Conservation (phyloP, 2,329 filamentous ascomycete species). For the Pyricularia sp. region DNA sequence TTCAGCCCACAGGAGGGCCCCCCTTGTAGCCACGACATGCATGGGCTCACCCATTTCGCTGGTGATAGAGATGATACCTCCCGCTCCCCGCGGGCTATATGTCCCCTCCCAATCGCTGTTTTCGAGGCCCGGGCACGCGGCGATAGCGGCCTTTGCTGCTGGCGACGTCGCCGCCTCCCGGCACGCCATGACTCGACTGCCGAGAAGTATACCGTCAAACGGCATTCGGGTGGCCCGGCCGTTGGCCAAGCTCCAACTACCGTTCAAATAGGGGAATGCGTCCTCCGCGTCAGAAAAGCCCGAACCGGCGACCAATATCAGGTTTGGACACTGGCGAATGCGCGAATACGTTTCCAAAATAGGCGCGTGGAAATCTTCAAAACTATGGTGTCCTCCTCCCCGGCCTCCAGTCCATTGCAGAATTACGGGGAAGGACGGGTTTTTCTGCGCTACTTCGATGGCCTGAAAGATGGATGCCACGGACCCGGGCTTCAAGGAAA, state of each 20-base stretch:
- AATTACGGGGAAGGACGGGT: slow-evolving; percentile 82
- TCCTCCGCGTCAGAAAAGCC: slow-evolving; percentile 86
- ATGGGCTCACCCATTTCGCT: slow-evolving; percentile 99
- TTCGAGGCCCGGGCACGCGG: slow-evolving; percentile 72
- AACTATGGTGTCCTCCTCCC: slow-evolving; percentile 90
- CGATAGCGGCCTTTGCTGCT: slow-evolving; percentile 82
- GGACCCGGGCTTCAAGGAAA: slow-evolving; percentile 88
- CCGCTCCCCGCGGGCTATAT: slow-evolving; percentile 20
- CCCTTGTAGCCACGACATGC: slow-evolving; percentile 93
- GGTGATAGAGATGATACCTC: slow-evolving; percentile 89
- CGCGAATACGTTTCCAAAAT: slow-evolving; percentile 85
- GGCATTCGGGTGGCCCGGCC: slow-evolving; percentile 78
- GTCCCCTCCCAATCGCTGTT: slow-evolving; percentile 75
- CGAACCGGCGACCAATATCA: slow-evolving; percentile 82
- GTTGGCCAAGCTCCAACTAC: slow-evolving; percentile 68
- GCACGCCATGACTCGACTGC: slow-evolving; percentile 88
- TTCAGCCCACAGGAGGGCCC: slow-evolving; percentile 94
- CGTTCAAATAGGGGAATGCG: slow-evolving; percentile 86
- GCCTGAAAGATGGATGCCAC: slow-evolving; percentile 79
- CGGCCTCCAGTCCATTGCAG: slow-evolving; percentile 93
- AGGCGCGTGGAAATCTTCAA: slow-evolving; percentile 89
- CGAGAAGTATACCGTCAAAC: slow-evolving; percentile 85
- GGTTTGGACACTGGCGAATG: slow-evolving; percentile 76
- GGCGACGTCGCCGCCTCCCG: slow-evolving; percentile 85
- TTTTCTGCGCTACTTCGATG: slow-evolving; percentile 85